Percentiles rank a stretch among this genome's conserved stretches.
These are phyloP conservation scores for Clonostachys solani DNA, from an alignment of 2,329 filamentous ascomycete genomes.

Conservation along the genomic window DNA sequence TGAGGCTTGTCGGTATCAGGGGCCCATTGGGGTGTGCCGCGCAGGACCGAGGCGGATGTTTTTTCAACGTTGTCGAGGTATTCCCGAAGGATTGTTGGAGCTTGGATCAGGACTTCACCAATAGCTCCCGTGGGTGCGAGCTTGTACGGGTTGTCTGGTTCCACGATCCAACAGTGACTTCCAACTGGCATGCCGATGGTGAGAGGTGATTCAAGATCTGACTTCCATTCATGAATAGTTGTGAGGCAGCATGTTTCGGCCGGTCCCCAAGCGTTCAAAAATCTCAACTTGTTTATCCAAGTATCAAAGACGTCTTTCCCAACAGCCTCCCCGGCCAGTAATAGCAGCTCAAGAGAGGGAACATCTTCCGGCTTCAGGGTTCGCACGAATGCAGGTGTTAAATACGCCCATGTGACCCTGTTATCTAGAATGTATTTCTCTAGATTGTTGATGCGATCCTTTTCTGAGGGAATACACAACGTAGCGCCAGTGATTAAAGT, in stretches of 20 bases:
- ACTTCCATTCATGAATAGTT: conserved; percentile 4
- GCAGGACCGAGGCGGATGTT: conserved; percentile 15
- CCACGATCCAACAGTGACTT: conserved; percentile 7
- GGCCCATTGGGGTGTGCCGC: conserved; percentile 1
- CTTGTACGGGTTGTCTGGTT: conserved; percentile 2
- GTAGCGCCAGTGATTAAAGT: conserved; percentile 1
- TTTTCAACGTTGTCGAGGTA: conserved; percentile 32
- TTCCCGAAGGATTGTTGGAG: conserved; percentile 35
- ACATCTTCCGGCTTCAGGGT: not conserved
- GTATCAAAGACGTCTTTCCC: conserved; percentile 4
- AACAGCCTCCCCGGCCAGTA: conserved; percentile 5
- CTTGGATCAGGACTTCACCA: conserved; percentile 9
- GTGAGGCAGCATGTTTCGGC: conserved; percentile 5
- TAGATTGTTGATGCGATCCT: not conserved
- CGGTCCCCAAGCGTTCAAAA: conserved; percentile 7
- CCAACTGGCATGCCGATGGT: conserved; percentile 6
- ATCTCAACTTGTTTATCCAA: conserved; percentile 3
- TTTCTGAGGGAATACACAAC: not conserved
- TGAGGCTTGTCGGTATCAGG: not conserved
- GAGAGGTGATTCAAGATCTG: not conserved
- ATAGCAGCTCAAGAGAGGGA: conserved; percentile 1
- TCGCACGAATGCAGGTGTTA: conserved; percentile 1
- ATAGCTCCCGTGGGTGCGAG: conserved; percentile 6
- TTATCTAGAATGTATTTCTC: not conserved
- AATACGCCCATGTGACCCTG: conserved; percentile 1